Base-by-base conservation (phyloP, 1,139 yeast genomes). In the Pichia sp. region DNA sequence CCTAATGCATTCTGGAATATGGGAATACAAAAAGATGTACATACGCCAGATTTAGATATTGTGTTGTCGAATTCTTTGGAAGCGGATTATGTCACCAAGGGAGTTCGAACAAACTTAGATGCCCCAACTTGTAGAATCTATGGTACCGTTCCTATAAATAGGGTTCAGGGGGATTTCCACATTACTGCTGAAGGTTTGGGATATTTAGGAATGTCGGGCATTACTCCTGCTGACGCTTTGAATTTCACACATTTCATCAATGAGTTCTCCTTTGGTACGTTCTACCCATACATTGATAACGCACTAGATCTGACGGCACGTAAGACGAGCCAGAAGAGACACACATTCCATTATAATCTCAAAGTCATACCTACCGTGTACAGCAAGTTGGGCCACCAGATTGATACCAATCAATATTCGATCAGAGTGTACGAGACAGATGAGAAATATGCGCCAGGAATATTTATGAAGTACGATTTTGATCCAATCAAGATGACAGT, bases 211-310 rank as follows among this genome's bases (percentile, higher is more conserved):
- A 68, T 79, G 56, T 73, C 16, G 6, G 49, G 79, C 58, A 69
- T 72, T 53, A 75, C 77, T 3, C 78, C 80, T 4, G 36, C 65
- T 10, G 81, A 81, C 41, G 72, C 77, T 20, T 70, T 89, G 55
- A 88, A 93, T 67, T 87, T 92, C 65, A 80, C 96, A 1, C 99
- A 93, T 70, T 82, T 83, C 6, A 85, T 93, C 57, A 83, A 82
- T 59, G 98, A 93, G 69, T 81, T 91, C 60, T 91, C 97, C 9
- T 93, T 85, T 71, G 99, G 99, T 24, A 89, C 83, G 40, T 91
- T 87, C 70, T 91, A 83, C 66, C 98, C 99, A 2, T 86, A 81
- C 63, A 78, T 92, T 59, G 78, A 86, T 62, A 93, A 93, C 66
- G 96, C 97, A 6, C 76, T 95, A 61, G 99, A 93, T 67, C 79